Percentiles rank a stretch among this genome's conserved stretches.
Conservation (phyloP, 169 alveolate genomes). For the Plasmodium reichenowi region DNA sequence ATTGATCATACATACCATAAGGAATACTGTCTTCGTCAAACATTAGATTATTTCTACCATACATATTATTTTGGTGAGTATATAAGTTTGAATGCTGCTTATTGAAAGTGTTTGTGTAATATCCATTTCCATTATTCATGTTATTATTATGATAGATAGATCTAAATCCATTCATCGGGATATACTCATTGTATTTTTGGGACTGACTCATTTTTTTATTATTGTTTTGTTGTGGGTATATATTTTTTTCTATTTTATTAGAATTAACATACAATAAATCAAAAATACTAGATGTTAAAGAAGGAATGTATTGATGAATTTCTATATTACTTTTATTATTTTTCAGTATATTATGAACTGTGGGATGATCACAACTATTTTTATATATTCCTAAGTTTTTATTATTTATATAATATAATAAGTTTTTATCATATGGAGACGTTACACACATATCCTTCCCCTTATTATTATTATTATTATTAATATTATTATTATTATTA, state of each 20-base stretch:
- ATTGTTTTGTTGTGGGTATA: not conserved
- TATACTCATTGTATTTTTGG: conserved; percentile 42
- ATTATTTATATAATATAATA: no score
- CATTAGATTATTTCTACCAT: conserved; percentile 68
- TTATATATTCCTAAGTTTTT: not conserved
- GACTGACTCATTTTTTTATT: conserved; percentile 17
- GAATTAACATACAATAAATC: not conserved
- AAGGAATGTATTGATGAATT: conserved; percentile 50
- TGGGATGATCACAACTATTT: conserved; percentile 1
- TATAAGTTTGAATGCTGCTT: conserved; percentile 44
- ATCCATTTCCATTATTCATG: conserved; percentile 50
- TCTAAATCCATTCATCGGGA: conserved; percentile 65
- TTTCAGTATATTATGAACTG: conserved; percentile 49
- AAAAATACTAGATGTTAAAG: conserved; percentile 5
- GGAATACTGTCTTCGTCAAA: conserved; percentile 65
- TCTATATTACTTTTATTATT: conserved; percentile 22
- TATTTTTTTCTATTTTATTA: not conserved
- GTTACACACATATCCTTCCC: no score
- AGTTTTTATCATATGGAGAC: no score
- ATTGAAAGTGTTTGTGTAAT: conserved; percentile 45
- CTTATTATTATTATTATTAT: no score
- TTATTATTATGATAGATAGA: conserved; percentile 27
- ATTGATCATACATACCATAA: conserved; percentile 71
- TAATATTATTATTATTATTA: no score
- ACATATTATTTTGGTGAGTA: conserved; percentile 74